These are phyloP conservation scores for Fusarium haematococcum DNA, from an alignment of 2,329 filamentous ascomycete genomes.

Conservation along the genomic window DNA sequence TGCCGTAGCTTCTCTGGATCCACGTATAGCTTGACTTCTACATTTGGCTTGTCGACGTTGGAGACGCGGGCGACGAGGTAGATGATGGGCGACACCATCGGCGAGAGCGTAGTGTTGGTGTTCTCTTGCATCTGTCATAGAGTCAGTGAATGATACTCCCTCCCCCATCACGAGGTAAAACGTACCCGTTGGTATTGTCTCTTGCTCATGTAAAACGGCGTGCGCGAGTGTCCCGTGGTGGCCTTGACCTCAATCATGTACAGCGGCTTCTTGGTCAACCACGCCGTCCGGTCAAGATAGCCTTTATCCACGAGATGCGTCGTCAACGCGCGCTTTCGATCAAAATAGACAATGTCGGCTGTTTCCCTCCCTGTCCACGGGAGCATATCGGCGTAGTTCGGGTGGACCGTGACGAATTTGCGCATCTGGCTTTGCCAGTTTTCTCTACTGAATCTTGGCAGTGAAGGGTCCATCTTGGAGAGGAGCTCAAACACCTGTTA, in stretches of 20 bases:
- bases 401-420: conserved; percentile 52
- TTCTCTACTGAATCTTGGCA: conserved; percentile 50
- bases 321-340: conserved; percentile 51
- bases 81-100: conserved; percentile 32
- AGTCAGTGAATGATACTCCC: background rate
- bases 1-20: conserved; percentile 50
- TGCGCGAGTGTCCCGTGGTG: conserved; percentile 52
- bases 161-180: background rate
- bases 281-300: conserved; percentile 46
- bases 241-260: conserved; percentile 66
- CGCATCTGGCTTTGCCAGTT: conserved; percentile 65
- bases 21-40: conserved; percentile 53
- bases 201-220: conserved; percentile 61
- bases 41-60: conserved; percentile 46
- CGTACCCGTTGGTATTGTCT: conserved; percentile 56
- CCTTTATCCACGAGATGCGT: conserved; percentile 48
- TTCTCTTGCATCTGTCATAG: conserved; percentile 41
- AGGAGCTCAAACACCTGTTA: conserved; percentile 57
- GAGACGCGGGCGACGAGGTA: conserved; percentile 58
- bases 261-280: conserved; percentile 45
- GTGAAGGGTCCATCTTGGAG: conserved; percentile 36
- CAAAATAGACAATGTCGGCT: conserved; percentile 60
- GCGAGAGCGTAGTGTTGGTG: conserved; percentile 1
- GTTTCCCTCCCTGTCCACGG: conserved; percentile 58
- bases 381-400: conserved; percentile 54